These are phyloP conservation scores for Schwanniomyces pseudopolymorphus DNA, from an alignment of 805 yeast genomes.

Conservation along the genomic window DNA sequence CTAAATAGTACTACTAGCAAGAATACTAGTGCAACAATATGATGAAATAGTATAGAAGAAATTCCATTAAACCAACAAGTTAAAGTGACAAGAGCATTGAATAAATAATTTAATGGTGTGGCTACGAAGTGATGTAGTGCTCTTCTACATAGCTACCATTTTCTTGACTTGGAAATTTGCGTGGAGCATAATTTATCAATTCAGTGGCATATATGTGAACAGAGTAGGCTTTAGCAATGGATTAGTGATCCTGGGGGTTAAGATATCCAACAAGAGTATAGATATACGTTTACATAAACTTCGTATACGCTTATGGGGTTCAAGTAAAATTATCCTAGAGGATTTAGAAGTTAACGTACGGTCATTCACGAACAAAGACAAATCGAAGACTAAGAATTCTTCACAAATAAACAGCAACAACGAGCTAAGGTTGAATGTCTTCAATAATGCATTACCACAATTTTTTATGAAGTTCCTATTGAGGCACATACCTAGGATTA, in stretches of 20 bases:
- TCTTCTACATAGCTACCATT: background rate
- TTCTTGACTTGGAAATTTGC: constrained; percentile 21
- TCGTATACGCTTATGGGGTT: constrained; percentile 40
- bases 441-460: constrained; percentile 15
- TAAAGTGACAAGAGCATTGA: too few relatives aligned
- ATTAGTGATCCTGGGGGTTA: constrained; percentile 31
- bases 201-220: constrained; percentile 33
- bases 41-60: background rate
- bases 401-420: background rate
- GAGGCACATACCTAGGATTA: constrained; percentile 18
- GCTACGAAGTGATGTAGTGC: background rate
- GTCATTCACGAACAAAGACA: background rate
- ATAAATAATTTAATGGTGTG: background rate
- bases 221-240: constrained; percentile 39
- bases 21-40: background rate
- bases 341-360: constrained; percentile 15
- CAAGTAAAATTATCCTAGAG: constrained; percentile 29
- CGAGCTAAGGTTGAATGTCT: background rate
- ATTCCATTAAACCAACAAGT: background rate
- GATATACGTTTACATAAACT: constrained; percentile 19
- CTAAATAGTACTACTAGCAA: background rate
- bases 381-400: background rate
- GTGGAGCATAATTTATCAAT: constrained; percentile 31
- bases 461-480: constrained; percentile 13
- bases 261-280: constrained; percentile 12